Conservation (phyloP, 768 basidiomycete species). For the Lactifluus rugatus region DNA sequence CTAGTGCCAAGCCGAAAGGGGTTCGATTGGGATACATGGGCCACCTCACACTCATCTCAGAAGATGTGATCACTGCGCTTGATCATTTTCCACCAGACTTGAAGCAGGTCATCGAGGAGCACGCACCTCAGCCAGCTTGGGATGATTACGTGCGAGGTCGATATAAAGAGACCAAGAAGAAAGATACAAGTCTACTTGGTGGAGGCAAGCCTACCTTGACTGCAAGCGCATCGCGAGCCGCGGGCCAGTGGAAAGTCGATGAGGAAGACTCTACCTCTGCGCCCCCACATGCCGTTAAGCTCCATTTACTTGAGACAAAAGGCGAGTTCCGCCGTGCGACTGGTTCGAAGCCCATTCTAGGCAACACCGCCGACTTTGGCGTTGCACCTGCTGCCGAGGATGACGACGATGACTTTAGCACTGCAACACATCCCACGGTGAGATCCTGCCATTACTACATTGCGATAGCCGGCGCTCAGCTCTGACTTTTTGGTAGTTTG, state of each 20-base stretch:
- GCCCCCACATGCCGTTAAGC: slow-evolving; percentile 9
- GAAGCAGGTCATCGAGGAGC: slow-evolving; percentile 48
- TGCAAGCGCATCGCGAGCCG: slow-evolving; percentile 19
- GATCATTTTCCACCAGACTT: slow-evolving; percentile 81
- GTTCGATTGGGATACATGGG: slow-evolving; percentile 93
- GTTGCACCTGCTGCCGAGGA: slow-evolving; percentile 35
- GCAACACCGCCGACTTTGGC: slow-evolving; percentile 60
- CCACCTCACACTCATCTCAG: slow-evolving; percentile 88
- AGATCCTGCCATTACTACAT: slow-evolving; percentile 14
- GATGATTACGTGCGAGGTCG: slow-evolving; percentile 80
- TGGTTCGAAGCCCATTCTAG: slow-evolving; percentile 34
- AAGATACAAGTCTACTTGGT: slow-evolving; percentile 70
- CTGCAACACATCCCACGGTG: slow-evolving; percentile 39
- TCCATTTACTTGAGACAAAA: slow-evolving; percentile 26
- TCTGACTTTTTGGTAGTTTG: slow-evolving; percentile 43
- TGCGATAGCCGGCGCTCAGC: background rate
- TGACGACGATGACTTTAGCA: slow-evolving; percentile 36
- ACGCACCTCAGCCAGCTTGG: slow-evolving; percentile 77
- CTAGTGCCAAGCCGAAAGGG: slow-evolving; percentile 61
- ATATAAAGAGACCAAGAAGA: slow-evolving; percentile 77
- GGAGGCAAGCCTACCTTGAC: slow-evolving; percentile 69
- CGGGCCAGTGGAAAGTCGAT: slow-evolving; percentile 56
- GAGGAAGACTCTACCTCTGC: slow-evolving; percentile 31
- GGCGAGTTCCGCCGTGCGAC: slow-evolving; percentile 52
- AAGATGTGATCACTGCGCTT: slow-evolving; percentile 86